Evolutionary conservation across 805 yeast species (phyloP).

Genomic region (Ogataea thermomethanolica): DNA sequence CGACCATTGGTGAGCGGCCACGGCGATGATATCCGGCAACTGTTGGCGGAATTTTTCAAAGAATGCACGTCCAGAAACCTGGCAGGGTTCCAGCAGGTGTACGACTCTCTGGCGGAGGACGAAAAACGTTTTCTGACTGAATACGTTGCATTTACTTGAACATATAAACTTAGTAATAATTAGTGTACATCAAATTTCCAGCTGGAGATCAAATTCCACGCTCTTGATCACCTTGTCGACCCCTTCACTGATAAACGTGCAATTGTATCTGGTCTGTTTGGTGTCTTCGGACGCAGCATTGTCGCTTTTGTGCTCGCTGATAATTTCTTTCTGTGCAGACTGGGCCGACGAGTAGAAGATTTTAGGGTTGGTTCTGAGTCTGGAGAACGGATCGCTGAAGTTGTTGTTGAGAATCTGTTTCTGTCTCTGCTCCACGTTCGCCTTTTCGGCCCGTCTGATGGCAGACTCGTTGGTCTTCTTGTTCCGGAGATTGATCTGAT

Average conservation of each 20-base stretch:
- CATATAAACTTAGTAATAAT: not conserved
- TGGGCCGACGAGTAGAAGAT: constrained; percentile 63
- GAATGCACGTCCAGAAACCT: constrained; percentile 49
- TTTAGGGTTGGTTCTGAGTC: constrained; percentile 84
- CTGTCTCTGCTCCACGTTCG: constrained; percentile 54
- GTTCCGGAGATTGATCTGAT: constrained; percentile 79
- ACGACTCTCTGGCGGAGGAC: constrained; percentile 43
- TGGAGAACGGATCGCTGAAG: constrained; percentile 72
- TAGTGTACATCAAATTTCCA: constrained; percentile 15
- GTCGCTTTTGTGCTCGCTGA: constrained; percentile 40
- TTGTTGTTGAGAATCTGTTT: constrained; percentile 40
- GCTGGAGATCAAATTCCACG: constrained; percentile 28
- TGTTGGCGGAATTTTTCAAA: constrained; percentile 51
- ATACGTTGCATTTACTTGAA: constrained; percentile 26
- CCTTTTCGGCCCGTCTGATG: constrained; percentile 75
- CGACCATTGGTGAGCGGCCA: constrained; percentile 32
- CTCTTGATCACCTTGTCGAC: constrained; percentile 31
- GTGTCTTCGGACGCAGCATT: constrained; percentile 40
- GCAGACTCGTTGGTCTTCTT: constrained; percentile 74
- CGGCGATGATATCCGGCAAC: constrained; percentile 31
- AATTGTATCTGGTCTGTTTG: constrained; percentile 30
- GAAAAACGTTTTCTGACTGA: constrained; percentile 56
- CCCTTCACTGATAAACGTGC: constrained; percentile 29
- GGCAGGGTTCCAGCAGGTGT: constrained; percentile 50
- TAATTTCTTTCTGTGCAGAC: constrained; percentile 51